These are phyloP conservation scores for Clavariopsis aquatica DNA, from an alignment of 495 filamentous ascomycete species.

Conservation along the genomic window DNA sequence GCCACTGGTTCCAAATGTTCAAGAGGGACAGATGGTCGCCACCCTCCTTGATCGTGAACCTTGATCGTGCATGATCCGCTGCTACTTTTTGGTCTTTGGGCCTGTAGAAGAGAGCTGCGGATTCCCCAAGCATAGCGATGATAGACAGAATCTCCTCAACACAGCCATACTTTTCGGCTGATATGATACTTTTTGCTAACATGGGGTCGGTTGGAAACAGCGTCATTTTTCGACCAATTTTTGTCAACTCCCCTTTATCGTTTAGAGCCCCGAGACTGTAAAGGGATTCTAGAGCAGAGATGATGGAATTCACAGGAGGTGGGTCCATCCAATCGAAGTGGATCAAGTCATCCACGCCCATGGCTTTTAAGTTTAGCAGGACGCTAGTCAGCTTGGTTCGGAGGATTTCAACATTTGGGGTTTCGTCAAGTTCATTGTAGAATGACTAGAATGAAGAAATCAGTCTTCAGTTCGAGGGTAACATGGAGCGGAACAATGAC, in stretches of 20 bases:
- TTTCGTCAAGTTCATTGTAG: conserved; percentile 91
- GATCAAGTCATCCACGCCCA: conserved; percentile 92
- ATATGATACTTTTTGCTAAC: conserved; percentile 89
- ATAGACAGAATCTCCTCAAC: conserved; percentile 95
- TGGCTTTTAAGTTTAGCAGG: conserved; percentile 81
- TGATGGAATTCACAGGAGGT: conserved; percentile 86
- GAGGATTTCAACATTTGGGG: conserved; percentile 92
- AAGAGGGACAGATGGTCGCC: conserved; percentile 88
- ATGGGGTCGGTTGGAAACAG: conserved; percentile 95
- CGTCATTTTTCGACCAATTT: conserved; percentile 91
- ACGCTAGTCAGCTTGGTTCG: conserved; percentile 82
- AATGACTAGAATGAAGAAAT: too few species aligned
- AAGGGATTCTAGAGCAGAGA: conserved; percentile 85
- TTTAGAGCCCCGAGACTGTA: conserved; percentile 91
- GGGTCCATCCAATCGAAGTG: conserved; percentile 98
- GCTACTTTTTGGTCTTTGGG: conserved; percentile 98
- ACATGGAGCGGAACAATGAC: too few species aligned
- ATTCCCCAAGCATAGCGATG: conserved; percentile 90
- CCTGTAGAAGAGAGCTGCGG: conserved; percentile 86
- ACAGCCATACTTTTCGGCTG: conserved; percentile 82
- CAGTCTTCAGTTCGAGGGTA: too few species aligned
- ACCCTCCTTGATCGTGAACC: conserved; percentile 90
- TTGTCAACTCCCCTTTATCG: conserved; percentile 85
- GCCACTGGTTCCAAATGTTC: conserved; percentile 98
- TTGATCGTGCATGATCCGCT: conserved; percentile 86